A percentile compares a stretch with the other conserved stretches of the same genome.
phyloP scores from a whole-genome alignment of 2,329 filamentous ascomycete genomes.

The Coniochaeta prunicola region DNA sequence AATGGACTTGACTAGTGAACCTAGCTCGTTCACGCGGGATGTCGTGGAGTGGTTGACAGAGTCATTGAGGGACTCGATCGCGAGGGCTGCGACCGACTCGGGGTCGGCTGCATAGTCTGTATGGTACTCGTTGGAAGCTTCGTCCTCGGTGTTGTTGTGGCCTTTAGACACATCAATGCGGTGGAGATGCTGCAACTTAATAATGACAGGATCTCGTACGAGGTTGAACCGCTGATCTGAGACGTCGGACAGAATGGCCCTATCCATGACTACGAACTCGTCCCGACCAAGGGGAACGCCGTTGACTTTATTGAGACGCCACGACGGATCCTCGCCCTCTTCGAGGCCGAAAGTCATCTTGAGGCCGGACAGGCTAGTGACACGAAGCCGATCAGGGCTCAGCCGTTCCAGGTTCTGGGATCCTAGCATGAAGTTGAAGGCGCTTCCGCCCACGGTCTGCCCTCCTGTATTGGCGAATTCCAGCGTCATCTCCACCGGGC shows the following conservation, averaged over 20 bases:
- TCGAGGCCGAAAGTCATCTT: slow-evolving; percentile 63
- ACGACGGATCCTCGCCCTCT: slow-evolving; percentile 41
- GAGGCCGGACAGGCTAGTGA: slow-evolving; percentile 48
- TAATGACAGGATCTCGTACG: slow-evolving; percentile 54
- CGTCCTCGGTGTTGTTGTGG: slow-evolving; percentile 5
- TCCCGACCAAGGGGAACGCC: slow-evolving; percentile 77
- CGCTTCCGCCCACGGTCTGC: slow-evolving; percentile 26
- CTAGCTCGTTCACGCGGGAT: slow-evolving; percentile 17
- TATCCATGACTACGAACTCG: slow-evolving; percentile 75
- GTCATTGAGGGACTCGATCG: slow-evolving; percentile 8
- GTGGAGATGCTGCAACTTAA: slow-evolving; percentile 32
- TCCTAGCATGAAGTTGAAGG: slow-evolving; percentile 39
- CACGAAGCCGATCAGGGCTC: slow-evolving; percentile 35
- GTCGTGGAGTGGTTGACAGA: not conserved
- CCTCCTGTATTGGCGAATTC: slow-evolving; percentile 50
- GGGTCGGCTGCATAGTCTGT: not conserved
- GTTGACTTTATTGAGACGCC: slow-evolving; percentile 74
- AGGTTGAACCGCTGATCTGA: slow-evolving; percentile 80
- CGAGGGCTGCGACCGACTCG: slow-evolving; percentile 11
- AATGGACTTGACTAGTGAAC: slow-evolving; percentile 38
- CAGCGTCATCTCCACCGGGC: slow-evolving; percentile 62
- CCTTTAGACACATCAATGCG: slow-evolving; percentile 60
- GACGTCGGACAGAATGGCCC: slow-evolving; percentile 67
- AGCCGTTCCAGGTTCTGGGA: slow-evolving; percentile 40
- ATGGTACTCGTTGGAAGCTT: slow-evolving; percentile 9